Conservation (phyloP, 1,284 basidiomycete species). For the Rhodotorula mucilaginosa region DNA sequence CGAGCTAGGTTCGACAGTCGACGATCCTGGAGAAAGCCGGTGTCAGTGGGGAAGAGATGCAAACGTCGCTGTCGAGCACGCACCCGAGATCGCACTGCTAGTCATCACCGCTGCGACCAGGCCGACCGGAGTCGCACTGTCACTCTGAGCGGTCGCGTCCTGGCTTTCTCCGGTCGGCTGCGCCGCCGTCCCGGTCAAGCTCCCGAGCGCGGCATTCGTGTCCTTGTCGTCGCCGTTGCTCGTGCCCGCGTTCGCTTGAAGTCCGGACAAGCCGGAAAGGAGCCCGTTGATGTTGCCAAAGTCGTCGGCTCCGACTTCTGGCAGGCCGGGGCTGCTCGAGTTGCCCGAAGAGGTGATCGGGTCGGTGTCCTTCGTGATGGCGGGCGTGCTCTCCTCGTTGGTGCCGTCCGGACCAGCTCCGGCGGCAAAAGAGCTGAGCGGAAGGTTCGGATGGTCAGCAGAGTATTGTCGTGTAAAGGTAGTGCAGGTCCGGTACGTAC, state of each 20-base stretch:
- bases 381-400: neutral
- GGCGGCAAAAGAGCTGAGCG: neutral
- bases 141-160: neutral
- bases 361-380: neutral
- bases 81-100: neutral
- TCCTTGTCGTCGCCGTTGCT: neutral
- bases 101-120: neutral
- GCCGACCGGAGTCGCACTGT: neutral
- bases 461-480: too few relatives aligned
- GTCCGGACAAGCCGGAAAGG: neutral
- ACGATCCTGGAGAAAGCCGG: neutral
- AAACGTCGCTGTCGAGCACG: neutral
- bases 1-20: neutral
- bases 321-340: conserved; percentile 32
- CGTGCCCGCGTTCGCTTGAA: neutral
- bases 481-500: neutral
- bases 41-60: neutral
- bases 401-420: neutral
- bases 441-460: neutral
- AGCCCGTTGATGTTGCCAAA: neutral
- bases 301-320: conserved; percentile 6
- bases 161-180: neutral
- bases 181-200: neutral
- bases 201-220: neutral
- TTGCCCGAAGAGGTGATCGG: conserved; percentile 12